Percentiles rank a stretch among this genome's conserved stretches.
Evolutionary conservation across 2,329 filamentous ascomycete genomes (phyloP).

Genomic region (Acephala macrosclerotiorum): DNA sequence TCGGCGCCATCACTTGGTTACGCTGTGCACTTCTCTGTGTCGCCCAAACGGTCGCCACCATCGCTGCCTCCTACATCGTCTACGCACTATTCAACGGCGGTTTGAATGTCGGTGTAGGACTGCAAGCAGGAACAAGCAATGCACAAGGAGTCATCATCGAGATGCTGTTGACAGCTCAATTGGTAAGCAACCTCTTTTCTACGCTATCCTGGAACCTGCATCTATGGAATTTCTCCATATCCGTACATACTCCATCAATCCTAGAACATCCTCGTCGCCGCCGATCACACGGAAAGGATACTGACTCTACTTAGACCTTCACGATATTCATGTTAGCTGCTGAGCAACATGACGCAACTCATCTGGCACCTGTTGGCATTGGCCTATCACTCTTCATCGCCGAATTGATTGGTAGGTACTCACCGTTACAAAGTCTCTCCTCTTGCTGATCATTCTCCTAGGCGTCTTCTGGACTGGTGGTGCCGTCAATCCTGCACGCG

Average conservation of each 20-base stretch:
- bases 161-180: conserved; percentile 55
- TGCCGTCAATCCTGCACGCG: conserved; percentile 55
- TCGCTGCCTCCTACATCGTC: conserved; percentile 51
- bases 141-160: conserved; percentile 59
- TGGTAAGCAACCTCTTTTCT: conserved; percentile 35
- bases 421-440: not conserved
- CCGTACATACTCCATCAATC: no score
- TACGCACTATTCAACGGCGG: conserved; percentile 52
- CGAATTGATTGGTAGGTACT: conserved; percentile 48
- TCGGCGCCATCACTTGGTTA: conserved; percentile 46
- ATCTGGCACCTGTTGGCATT: conserved; percentile 57
- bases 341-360: conserved; percentile 56
- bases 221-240: no score
- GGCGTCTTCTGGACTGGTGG: conserved; percentile 58
- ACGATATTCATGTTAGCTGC: conserved; percentile 60
- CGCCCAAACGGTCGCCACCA: conserved; percentile 45
- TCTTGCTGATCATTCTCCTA: conserved; percentile 17
- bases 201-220: no score
- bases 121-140: conserved; percentile 49
- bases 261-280: no score
- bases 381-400: conserved; percentile 55
- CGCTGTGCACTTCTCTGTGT: conserved; percentile 44
- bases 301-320: conserved; percentile 43
- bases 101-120: conserved; percentile 51
- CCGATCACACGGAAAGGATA: no score